These are phyloP conservation scores for Carex parvula DNA, from an alignment of 176 grass and related monocot species.

Conservation along the genomic window DNA sequence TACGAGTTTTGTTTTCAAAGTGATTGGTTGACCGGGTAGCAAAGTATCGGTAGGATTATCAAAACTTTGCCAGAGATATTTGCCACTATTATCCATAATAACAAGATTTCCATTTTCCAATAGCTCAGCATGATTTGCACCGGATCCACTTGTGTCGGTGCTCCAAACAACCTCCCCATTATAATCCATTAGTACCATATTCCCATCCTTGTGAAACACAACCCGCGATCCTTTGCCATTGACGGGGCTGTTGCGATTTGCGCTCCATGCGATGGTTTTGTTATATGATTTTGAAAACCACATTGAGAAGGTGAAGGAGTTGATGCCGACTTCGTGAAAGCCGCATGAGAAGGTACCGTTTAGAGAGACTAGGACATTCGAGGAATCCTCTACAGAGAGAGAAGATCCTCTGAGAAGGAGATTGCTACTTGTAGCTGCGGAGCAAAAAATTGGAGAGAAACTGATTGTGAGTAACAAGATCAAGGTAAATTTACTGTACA, in stretches of 20 bases:
- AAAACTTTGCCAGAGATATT: constrained; percentile 56
- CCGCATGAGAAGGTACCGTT: constrained; percentile 24
- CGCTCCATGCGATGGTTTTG: constrained; percentile 46
- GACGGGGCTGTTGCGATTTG: constrained; percentile 36
- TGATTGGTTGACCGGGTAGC: constrained; percentile 39
- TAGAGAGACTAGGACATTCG: neutral
- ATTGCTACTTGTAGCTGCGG: neutral
- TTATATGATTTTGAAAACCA: constrained; percentile 35
- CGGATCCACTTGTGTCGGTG: too few relatives aligned
- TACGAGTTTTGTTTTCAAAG: constrained; percentile 21
- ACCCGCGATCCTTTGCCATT: constrained; percentile 36
- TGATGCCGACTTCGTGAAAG: constrained; percentile 40
- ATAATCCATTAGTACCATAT: constrained; percentile 36
- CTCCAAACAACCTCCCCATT: constrained; percentile 48
- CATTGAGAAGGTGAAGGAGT: constrained; percentile 57
- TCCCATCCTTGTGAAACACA: constrained; percentile 37
- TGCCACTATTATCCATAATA: constrained; percentile 31
- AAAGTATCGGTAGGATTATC: constrained; percentile 53
- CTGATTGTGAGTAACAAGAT: neutral
- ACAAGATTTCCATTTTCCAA: constrained; percentile 59
- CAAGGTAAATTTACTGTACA: neutral
- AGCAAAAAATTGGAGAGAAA: neutral
- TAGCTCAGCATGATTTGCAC: too few relatives aligned
- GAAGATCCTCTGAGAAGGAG: neutral
- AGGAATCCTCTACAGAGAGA: constrained; percentile 6